Conservation (phyloP, 768 basidiomycete genomes). For the Polyporus arcularius region DNA sequence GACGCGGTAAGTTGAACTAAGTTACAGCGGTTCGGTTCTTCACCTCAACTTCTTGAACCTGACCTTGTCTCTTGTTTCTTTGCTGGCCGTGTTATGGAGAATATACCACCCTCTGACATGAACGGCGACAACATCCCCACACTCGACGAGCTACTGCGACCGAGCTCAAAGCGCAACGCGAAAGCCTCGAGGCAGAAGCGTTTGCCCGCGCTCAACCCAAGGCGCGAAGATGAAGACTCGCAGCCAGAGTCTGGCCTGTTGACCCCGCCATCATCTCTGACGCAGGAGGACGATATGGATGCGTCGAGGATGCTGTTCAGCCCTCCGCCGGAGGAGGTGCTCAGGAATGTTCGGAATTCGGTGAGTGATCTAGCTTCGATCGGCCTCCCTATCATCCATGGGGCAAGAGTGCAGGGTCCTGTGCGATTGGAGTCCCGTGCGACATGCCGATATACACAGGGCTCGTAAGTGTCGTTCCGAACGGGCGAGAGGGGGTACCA, state of each 20-base stretch:
- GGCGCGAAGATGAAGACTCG: slow-evolving; percentile 3
- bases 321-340: slow-evolving; percentile 62
- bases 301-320: slow-evolving; percentile 46
- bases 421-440: too few species aligned
- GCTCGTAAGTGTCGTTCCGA: too few species aligned
- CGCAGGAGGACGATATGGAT: slow-evolving; percentile 19
- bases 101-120: slow-evolving; percentile 14
- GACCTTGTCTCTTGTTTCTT: background rate
- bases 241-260: slow-evolving; percentile 24
- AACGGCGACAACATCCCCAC: slow-evolving; percentile 14
- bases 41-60: background rate
- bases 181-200: slow-evolving; percentile 25
- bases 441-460: too few species aligned
- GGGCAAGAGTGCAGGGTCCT: too few species aligned
- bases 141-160: slow-evolving; percentile 15
- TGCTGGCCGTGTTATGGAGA: slow-evolving; percentile 13
- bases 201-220: slow-evolving; percentile 8
- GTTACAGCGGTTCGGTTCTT: slow-evolving; percentile 8
- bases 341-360: slow-evolving; percentile 28
- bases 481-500: too few species aligned
- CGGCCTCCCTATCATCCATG: background rate
- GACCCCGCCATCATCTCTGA: slow-evolving; percentile 30
- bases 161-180: slow-evolving; percentile 14
- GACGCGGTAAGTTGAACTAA: slow-evolving; percentile 2
- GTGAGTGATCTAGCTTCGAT: slow-evolving; percentile 24